phyloP scores from a whole-genome alignment of 352 stramenopile species.

The Globisporangium polare region DNA sequence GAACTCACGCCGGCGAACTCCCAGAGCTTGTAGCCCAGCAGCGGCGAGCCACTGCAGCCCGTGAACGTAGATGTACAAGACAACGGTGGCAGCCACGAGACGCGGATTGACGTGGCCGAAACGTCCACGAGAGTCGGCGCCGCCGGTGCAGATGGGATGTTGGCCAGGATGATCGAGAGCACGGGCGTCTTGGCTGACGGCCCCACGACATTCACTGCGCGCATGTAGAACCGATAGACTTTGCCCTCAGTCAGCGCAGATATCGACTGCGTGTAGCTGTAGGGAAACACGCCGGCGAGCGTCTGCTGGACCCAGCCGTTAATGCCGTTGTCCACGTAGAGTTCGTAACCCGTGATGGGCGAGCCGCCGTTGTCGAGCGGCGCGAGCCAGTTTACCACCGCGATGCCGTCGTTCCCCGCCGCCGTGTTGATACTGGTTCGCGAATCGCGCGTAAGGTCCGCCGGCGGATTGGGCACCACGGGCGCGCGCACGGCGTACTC shows the following conservation, averaged over 20 bases:
- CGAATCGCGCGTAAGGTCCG: conserved; percentile 51
- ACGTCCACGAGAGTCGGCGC: conserved; percentile 64
- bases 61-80: conserved; percentile 71
- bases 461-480: conserved; percentile 80
- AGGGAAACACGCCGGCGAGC: conserved; percentile 39
- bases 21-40: conserved; percentile 93
- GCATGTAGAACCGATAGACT: conserved; percentile 92
- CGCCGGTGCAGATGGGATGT: conserved; percentile 47
- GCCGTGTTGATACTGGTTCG: conserved; percentile 63
- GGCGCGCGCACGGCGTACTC: conserved; percentile 89
- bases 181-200: conserved; percentile 76
- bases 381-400: conserved; percentile 78
- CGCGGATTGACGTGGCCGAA: conserved; percentile 47
- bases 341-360: conserved; percentile 88
- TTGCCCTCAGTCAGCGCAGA: conserved; percentile 67
- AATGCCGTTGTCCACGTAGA: conserved; percentile 86
- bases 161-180: conserved; percentile 88
- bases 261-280: conserved; percentile 45
- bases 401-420: conserved; percentile 45
- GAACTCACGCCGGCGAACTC: conserved; percentile 82
- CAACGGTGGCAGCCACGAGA: conserved; percentile 62
- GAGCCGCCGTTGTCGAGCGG: conserved; percentile 92
- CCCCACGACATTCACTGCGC: conserved; percentile 82
- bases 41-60: conserved; percentile 67
- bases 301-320: conserved; percentile 41